Evolutionary conservation across 1,284 basidiomycete species (phyloP).

Genomic region (Tranzscheliella williamsii): DNA sequence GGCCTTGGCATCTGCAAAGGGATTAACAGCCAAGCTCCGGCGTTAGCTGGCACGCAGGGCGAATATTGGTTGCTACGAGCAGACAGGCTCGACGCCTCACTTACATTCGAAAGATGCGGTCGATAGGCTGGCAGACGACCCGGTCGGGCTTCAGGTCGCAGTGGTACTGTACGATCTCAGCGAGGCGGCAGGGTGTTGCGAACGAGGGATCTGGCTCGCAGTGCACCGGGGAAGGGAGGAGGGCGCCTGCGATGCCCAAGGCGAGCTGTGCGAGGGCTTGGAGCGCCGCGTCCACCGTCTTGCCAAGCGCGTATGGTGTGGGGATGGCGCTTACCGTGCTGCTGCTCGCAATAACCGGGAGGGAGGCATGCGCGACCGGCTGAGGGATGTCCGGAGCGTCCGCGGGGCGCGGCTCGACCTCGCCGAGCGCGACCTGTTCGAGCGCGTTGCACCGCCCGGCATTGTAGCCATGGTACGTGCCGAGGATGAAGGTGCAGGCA

Average conservation of each 20-base stretch:
- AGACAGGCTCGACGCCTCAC: too few relatives aligned
- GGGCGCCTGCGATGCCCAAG: background rate
- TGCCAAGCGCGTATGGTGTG: background rate
- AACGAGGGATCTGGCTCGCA: slow-evolving; percentile 5
- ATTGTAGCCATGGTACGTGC: slow-evolving; percentile 32
- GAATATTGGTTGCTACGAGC: too few relatives aligned
- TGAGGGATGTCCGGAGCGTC: too few relatives aligned
- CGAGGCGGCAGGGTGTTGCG: slow-evolving; percentile 18
- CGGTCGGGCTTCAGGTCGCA: slow-evolving; percentile 34
- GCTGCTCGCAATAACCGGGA: background rate
- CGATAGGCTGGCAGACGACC: slow-evolving; percentile 44
- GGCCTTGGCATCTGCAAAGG: slow-evolving; percentile 29
- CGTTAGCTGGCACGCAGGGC: too few relatives aligned
- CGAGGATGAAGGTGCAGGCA: slow-evolving; percentile 26
- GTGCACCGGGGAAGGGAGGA: background rate
- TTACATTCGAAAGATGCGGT: slow-evolving; percentile 46
- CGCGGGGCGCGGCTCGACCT: background rate
- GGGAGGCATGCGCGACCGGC: too few relatives aligned
- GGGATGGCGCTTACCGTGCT: background rate
- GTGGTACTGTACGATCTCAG: slow-evolving; percentile 43
- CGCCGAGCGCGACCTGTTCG: slow-evolving; percentile 1
- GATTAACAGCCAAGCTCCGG: too few relatives aligned
- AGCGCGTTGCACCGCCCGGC: slow-evolving; percentile 15
- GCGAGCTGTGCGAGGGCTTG: too few relatives aligned
- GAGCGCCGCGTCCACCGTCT: too few relatives aligned